Evolutionary conservation across 805 yeast species (phyloP), one percentile per base, ranked within the genome.

Genomic region (Kodamaea hsintzibuensis): DNA sequence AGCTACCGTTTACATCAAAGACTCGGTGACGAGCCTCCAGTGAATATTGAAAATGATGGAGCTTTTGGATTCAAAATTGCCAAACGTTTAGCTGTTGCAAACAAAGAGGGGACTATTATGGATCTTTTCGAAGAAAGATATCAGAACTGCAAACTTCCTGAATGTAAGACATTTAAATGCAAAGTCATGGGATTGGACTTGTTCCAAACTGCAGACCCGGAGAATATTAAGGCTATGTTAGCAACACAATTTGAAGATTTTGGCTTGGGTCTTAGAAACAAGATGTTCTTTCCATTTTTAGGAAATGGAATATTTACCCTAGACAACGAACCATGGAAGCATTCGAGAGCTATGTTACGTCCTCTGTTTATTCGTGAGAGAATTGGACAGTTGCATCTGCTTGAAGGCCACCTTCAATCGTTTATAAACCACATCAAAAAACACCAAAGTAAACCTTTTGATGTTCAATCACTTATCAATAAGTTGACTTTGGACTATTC

Each of bases 281-380:
- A 57, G 17, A 58, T 54, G 43, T 57, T 61, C 49, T 46, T 47
- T n/a, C 59, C 59, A 19, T 51, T 62, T 3, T 47, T 63, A 42
- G 67, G 65, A 1, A 61, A 61, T 38, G 65, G 67, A 1, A 56
- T 63, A 14, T 63, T 63, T 55, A 62, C 67, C 10, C 54, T 61
- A 13, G 64, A 62, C 37, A 56, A 57, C 17, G 55, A 43, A 1
- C 60, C 60, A 7, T 63, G 67, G 67, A 62, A 62, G 51, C 64
- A 61, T 42, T 59, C 64, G n/a, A 22, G 67, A 8, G 63, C 63
- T 4, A 51, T 63, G 30, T 56, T 63, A 52, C 47, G 65, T 12
- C 67, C 67, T 10, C 62, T 57, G 47, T 63, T 62, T 44, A 51
- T 63, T 30, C 54, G 62, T 13, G 64, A 62, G 45, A 56, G 60